These are phyloP conservation scores for Botrytis byssoidea DNA, from an alignment of 2,329 filamentous ascomycete genomes.

Conservation along the genomic window DNA sequence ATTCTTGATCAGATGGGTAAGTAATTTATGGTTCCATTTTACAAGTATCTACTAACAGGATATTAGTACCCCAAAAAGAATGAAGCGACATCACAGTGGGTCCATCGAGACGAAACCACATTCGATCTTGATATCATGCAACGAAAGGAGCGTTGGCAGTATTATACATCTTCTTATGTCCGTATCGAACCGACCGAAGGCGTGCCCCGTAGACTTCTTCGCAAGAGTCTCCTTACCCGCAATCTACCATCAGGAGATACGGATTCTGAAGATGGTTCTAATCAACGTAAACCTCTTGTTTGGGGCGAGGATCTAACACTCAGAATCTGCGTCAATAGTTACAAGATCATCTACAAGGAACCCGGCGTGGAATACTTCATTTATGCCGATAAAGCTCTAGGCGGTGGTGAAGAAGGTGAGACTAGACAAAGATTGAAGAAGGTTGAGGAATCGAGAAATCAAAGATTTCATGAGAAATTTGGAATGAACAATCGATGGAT, in stretches of 20 bases:
- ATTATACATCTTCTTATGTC: constrained; percentile 91
- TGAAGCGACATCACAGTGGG: constrained; percentile 70
- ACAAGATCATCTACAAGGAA: constrained; percentile 75
- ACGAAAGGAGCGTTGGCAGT: constrained; percentile 81
- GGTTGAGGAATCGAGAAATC: constrained; percentile 40
- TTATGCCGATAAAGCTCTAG: constrained; percentile 48
- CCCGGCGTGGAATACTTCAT: constrained; percentile 68
- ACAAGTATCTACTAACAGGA: constrained; percentile 31
- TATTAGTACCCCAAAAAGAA: constrained; percentile 62
- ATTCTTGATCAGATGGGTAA: constrained; percentile 87
- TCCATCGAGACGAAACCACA: constrained; percentile 68
- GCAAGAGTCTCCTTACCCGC: constrained; percentile 67
- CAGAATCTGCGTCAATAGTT: constrained; percentile 74
- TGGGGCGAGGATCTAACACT: constrained; percentile 68
- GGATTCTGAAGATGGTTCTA: constrained; percentile 62
- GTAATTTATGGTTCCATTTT: constrained; percentile 42
- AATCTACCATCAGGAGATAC: constrained; percentile 64
- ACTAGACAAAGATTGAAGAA: constrained; percentile 40
- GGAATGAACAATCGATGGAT: constrained; percentile 53
- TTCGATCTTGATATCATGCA: constrained; percentile 90
- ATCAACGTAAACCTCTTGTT: constrained; percentile 55
- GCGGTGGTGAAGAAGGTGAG: constrained; percentile 41
- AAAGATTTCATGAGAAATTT: constrained; percentile 52
- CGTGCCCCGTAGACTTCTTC: constrained; percentile 59
- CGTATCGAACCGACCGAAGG: constrained; percentile 86